These are phyloP conservation scores for Nigrograna mackinnonii DNA, from an alignment of 2,329 filamentous ascomycete species.

Conservation along the genomic window DNA sequence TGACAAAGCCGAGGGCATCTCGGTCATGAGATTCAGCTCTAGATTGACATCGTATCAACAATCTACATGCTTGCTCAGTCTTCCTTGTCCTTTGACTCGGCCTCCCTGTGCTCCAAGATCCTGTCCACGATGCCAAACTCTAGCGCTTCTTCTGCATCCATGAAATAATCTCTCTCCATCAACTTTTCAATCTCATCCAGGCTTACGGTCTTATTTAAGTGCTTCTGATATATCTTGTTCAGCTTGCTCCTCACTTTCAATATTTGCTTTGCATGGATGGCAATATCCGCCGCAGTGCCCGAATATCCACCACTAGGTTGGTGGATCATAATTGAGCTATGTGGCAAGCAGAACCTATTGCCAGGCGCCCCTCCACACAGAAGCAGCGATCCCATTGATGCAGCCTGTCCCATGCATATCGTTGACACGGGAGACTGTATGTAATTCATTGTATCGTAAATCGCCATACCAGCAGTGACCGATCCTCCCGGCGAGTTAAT, in stretches of 20 bases:
- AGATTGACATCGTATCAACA: too few species aligned
- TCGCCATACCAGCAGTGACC: slow-evolving; percentile 81
- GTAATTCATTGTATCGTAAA: slow-evolving; percentile 99
- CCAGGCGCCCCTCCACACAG: slow-evolving; percentile 84
- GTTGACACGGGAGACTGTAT: slow-evolving; percentile 92
- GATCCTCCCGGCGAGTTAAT: slow-evolving; percentile 96
- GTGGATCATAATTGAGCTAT: slow-evolving; percentile 95
- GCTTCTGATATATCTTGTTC: slow-evolving; percentile 85
- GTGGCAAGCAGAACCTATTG: slow-evolving; percentile 87
- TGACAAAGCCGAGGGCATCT: too few species aligned
- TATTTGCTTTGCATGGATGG: slow-evolving; percentile 98
- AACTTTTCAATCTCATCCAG: slow-evolving; percentile 86
- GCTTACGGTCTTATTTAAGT: slow-evolving; percentile 78
- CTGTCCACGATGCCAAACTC: slow-evolving; percentile 92
- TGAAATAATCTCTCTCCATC: slow-evolving; percentile 96
- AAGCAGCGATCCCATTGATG: slow-evolving; percentile 90
- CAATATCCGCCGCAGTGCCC: slow-evolving; percentile 76
- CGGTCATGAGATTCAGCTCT: too few species aligned
- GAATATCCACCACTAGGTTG: slow-evolving; percentile 81
- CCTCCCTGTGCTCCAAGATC: slow-evolving; percentile 70
- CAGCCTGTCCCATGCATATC: slow-evolving; percentile 91
- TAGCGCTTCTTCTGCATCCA: slow-evolving; percentile 85
- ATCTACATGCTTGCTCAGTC: slow-evolving; percentile 8
- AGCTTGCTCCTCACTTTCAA: slow-evolving; percentile 81
- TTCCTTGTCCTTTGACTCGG: slow-evolving; percentile 43